Percentiles rank a stretch among this genome's conserved stretches.
Conservation (phyloP, 352 stramenopile species). For the Globisporangium echinulatum region DNA sequence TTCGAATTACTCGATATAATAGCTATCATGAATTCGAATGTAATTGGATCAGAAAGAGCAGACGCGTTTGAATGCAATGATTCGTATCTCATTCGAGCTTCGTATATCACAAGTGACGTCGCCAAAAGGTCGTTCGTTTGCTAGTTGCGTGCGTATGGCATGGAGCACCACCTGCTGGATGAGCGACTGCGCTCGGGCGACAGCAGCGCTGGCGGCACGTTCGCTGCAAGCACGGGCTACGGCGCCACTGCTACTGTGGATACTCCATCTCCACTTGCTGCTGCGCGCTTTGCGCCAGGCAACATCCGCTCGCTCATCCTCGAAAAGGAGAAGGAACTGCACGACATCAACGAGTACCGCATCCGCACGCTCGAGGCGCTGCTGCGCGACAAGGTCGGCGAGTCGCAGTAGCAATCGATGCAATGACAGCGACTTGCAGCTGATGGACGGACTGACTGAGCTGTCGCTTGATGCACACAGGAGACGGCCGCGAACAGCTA, state of each 20-base stretch:
- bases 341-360: slow-evolving; percentile 91
- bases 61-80: neutral
- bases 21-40: no score
- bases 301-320: slow-evolving; percentile 86
- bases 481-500: slow-evolving; percentile 34
- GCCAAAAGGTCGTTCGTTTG: neutral
- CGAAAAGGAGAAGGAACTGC: slow-evolving; percentile 88
- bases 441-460: neutral
- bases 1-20: no score
- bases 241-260: neutral
- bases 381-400: slow-evolving; percentile 62
- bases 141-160: neutral
- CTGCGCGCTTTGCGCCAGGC: slow-evolving; percentile 31
- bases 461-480: slow-evolving; percentile 10
- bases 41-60: no score
- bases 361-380: slow-evolving; percentile 75
- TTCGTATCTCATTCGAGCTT: neutral
- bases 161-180: slow-evolving; percentile 6
- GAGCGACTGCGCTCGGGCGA: slow-evolving; percentile 6
- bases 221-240: neutral
- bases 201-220: slow-evolving; percentile 1
- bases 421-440: no score
- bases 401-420: neutral
- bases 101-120: neutral
- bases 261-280: neutral